These are phyloP conservation scores for Cutaneotrichosporon dermatis DNA, from an alignment of 1,284 basidiomycete species.

Conservation along the genomic window DNA sequence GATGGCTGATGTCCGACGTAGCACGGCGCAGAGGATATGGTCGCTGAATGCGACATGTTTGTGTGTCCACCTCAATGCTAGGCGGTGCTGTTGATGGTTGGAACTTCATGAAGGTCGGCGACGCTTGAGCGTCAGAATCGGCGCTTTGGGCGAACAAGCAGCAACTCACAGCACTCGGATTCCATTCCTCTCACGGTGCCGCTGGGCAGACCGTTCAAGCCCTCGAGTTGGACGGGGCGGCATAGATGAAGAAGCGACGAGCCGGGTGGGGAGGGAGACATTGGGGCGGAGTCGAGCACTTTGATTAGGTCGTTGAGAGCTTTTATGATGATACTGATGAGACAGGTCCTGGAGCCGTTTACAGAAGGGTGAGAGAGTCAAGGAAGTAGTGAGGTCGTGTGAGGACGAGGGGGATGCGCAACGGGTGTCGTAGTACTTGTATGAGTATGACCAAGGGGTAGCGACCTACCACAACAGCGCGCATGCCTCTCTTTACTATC, in stretches of 20 bases:
- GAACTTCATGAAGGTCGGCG: slow-evolving; percentile 16
- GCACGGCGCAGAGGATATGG: slow-evolving; percentile 1
- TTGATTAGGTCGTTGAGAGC: too few species aligned
- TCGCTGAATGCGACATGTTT: neutral
- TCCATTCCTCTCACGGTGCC: slow-evolving; percentile 2
- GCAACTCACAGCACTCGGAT: slow-evolving; percentile 11
- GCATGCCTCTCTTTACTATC: neutral
- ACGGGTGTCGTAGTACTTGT: too few species aligned
- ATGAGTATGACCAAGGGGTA: too few species aligned
- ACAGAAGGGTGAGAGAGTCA: too few species aligned
- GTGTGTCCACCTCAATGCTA: slow-evolving; percentile 12
- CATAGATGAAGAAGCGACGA: slow-evolving; percentile 40
- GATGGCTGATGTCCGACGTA: neutral
- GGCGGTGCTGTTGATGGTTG: slow-evolving; percentile 12
- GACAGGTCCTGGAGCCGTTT: too few species aligned
- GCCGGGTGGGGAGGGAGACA: slow-evolving; percentile 15
- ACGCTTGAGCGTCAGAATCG: slow-evolving; percentile 7
- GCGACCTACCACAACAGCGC: too few species aligned
- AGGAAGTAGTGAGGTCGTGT: too few species aligned
- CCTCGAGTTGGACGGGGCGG: slow-evolving; percentile 28
- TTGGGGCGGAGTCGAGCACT: too few species aligned
- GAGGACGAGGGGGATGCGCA: too few species aligned
- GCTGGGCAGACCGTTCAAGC: neutral
- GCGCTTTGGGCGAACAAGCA: neutral
- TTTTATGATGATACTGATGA: too few species aligned